These are phyloP conservation scores for Oryza glaberrima DNA, from an alignment of 176 grass and related monocot species.

Conservation along the genomic window DNA sequence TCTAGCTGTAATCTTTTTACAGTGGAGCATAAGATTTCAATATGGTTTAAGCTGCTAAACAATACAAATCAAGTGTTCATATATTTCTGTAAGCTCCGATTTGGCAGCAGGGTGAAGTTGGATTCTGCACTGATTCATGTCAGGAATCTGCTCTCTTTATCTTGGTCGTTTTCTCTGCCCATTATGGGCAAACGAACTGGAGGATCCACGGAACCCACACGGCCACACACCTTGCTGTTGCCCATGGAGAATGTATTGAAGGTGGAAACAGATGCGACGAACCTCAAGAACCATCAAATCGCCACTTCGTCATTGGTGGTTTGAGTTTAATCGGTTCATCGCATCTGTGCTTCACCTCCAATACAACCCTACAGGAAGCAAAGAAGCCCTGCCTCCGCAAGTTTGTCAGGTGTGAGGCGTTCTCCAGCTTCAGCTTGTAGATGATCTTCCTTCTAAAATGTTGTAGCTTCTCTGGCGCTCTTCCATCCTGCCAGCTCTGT, in stretches of 20 bases:
- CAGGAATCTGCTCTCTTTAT: not conserved
- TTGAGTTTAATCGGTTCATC: not conserved
- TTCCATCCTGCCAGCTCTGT: not conserved
- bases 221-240: not conserved
- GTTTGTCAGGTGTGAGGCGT: too few species aligned
- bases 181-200: not conserved
- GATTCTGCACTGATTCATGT: not conserved
- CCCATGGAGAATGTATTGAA: too few species aligned
- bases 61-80: not conserved
- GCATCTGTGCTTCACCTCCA: not conserved
- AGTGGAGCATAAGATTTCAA: not conserved
- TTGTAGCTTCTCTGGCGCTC: not conserved
- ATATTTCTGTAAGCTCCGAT: too few species aligned
- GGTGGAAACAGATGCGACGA: not conserved
- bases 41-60: not conserved
- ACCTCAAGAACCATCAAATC: not conserved
- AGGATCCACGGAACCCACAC: not conserved
- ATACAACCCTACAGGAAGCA: too few species aligned
- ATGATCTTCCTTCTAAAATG: not conserved
- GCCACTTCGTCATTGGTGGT: not conserved
- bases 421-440: not conserved
- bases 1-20: not conserved
- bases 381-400: too few species aligned
- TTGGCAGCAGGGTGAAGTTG: not conserved
- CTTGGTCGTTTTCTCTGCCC: too few species aligned